Percentiles rank a stretch among this genome's conserved stretches.
These are phyloP conservation scores for Mastigamoeba balamuthi DNA, from an alignment of 78 protist species.

Conservation along the genomic window DNA sequence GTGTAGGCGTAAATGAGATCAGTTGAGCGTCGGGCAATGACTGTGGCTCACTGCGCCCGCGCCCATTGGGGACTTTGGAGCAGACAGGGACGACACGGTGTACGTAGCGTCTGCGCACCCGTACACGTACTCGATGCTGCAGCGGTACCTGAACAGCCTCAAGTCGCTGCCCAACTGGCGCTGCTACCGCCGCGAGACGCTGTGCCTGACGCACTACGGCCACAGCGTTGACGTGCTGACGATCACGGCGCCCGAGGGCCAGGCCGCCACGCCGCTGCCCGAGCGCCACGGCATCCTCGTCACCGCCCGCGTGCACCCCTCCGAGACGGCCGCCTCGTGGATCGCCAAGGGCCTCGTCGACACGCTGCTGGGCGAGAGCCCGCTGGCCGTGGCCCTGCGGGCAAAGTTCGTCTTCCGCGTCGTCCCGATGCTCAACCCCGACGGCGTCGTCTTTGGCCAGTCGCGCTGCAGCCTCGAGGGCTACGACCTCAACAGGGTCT, in stretches of 20 bases:
- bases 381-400: constrained; percentile 3
- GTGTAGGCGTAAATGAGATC: too few relatives aligned
- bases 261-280: too few relatives aligned
- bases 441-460: constrained; percentile 66
- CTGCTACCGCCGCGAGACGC: neutral
- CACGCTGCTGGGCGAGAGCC: neutral
- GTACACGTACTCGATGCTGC: constrained; percentile 40
- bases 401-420: constrained; percentile 33
- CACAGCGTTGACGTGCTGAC: constrained; percentile 23
- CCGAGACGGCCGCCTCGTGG: constrained; percentile 68
- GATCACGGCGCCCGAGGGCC: constrained; percentile 15
- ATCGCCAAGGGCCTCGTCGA: constrained; percentile 51
- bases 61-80: too few relatives aligned
- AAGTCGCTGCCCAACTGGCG: too few relatives aligned
- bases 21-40: too few relatives aligned
- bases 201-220: constrained; percentile 21
- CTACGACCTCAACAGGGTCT: constrained; percentile 51
- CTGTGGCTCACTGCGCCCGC: too few relatives aligned
- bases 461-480: constrained; percentile 44
- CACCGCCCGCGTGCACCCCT: constrained; percentile 80
- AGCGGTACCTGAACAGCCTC: neutral
- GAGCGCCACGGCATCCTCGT: constrained; percentile 21
- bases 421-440: constrained; percentile 75
- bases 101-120: constrained; percentile 57
- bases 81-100: constrained; percentile 7